Evolutionary conservation across 495 filamentous ascomycete species (phyloP).

Genomic region (Xylaria acuta): DNA sequence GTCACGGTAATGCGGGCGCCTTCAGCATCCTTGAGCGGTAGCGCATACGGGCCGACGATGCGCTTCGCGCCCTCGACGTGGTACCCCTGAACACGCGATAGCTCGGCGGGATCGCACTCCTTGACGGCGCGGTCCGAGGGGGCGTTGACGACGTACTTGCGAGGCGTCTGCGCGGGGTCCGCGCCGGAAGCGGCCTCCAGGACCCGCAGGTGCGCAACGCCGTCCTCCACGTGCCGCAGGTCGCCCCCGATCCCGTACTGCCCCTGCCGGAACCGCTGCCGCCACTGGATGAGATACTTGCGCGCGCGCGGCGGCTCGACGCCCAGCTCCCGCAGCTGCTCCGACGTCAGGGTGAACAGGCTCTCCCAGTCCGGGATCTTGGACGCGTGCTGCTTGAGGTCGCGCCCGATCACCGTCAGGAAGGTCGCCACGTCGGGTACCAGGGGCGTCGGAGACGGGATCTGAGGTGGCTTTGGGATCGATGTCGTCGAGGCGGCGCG

Average conservation of each 20-base stretch:
- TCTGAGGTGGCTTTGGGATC: constrained; percentile 45
- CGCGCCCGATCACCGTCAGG: constrained; percentile 89
- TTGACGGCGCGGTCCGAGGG: constrained; percentile 57
- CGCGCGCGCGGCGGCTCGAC: constrained; percentile 83
- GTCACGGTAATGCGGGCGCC: constrained; percentile 70
- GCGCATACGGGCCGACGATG: constrained; percentile 74
- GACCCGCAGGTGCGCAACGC: constrained; percentile 71
- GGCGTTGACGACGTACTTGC: constrained; percentile 72
- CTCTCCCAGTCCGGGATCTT: constrained; percentile 90
- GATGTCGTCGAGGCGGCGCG: constrained; percentile 40
- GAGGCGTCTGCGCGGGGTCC: constrained; percentile 39
- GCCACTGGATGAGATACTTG: constrained; percentile 84
- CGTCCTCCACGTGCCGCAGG: constrained; percentile 72
- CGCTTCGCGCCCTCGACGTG: constrained; percentile 67
- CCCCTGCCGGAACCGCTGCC: constrained; percentile 79
- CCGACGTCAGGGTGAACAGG: constrained; percentile 78
- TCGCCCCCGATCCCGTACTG: constrained; percentile 81
- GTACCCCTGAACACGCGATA: constrained; percentile 65
- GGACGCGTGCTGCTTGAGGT: constrained; percentile 74
- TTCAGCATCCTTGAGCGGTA: constrained; percentile 66
- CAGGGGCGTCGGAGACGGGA: constrained; percentile 79
- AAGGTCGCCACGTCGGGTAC: constrained; percentile 88
- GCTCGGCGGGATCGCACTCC: constrained; percentile 46
- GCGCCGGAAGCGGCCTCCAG: constrained; percentile 52
- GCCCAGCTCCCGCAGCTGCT: constrained; percentile 80